Evolutionary conservation across 768 basidiomycete species (phyloP), one percentile per base, ranked within the genome.

Genomic region (Termitomyces sp.): DNA sequence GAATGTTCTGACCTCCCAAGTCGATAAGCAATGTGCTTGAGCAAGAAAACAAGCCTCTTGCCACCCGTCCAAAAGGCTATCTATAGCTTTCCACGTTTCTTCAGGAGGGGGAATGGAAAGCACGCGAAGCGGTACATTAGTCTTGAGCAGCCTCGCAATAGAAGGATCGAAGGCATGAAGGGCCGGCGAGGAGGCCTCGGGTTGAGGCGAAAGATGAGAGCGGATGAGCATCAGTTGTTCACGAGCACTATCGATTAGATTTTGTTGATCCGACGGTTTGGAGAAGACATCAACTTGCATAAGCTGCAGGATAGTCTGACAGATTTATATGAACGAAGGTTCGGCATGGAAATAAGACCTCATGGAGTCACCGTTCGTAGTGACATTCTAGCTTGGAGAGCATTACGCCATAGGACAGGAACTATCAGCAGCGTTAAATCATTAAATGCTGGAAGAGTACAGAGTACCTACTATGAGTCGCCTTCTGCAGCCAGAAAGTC

Each of bases 81-180:
- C 69, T 1, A 90, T 63, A 1, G 75, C 72, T 30, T 77, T 64
- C 82, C 87, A 92, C 0, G 79, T 81, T 2, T 75, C 68, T 33
- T 79, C 72, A 50, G 79, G 72, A 5, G 79, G 64, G 0, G 83
- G 82, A 0, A 86, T 66, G 28, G 76, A 72, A 9, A 90, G 72
- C 5, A 83, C 72, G n/a, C 87, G 82, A 20, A 89, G 80, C 0
- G 91, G 91, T 63, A 89, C 82, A 57, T 82, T 83, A 33, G 83
- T 86, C 49, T 83, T 83, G 2, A 93, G 75, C 30, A 79, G 77
- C n/a, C 89, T 84, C 2, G 83, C 80, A 50, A 90, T 81, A 54
- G 79, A 76, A 0, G 87, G 84, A 64, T 92, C 88, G 50, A 92
- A 89, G 1, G 82, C 82, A 3, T 77, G 71, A 18, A 67, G 69